Percentiles rank a stretch among this genome's conserved stretches.
These are phyloP conservation scores for Cordyceps cicadae DNA, from an alignment of 2,329 filamentous ascomycete species.

Conservation along the genomic window DNA sequence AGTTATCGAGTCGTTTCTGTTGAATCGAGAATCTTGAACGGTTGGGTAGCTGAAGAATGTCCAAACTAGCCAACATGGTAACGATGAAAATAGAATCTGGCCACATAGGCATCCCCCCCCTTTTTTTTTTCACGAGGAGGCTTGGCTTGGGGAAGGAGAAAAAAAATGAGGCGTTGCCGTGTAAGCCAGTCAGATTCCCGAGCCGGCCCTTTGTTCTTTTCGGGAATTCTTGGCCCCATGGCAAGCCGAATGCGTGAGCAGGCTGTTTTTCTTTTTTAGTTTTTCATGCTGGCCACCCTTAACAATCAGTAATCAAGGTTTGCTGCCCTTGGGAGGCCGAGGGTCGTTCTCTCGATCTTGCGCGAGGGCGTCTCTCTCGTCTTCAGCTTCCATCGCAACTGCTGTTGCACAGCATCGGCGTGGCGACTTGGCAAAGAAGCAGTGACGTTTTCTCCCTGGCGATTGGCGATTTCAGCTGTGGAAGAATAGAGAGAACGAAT, in stretches of 20 bases:
- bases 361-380: not conserved
- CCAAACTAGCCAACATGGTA: too few relatives aligned
- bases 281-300: not conserved
- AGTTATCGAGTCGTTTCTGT: not conserved
- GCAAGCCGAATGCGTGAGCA: not conserved
- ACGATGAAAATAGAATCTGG: too few relatives aligned
- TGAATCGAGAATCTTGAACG: not conserved
- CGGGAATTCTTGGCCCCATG: not conserved
- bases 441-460: not conserved
- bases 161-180: not conserved
- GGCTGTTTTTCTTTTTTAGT: not conserved
- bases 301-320: too few relatives aligned
- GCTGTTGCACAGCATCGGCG: too few relatives aligned
- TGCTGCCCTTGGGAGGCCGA: not conserved
- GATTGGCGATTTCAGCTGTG: not conserved
- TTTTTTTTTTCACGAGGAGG: not conserved
- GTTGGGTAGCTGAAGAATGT: not conserved
- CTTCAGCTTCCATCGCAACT: too few relatives aligned
- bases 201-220: not conserved
- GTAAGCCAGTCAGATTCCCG: slow-evolving; percentile 2
- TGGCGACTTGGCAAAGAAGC: not conserved
- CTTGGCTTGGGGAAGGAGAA: not conserved
- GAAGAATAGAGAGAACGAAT: not conserved
- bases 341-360: not conserved
- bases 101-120: not conserved